These are phyloP conservation scores for Cavenderia fasciculata DNA, from an alignment of 78 protist species.

Conservation along the genomic window DNA sequence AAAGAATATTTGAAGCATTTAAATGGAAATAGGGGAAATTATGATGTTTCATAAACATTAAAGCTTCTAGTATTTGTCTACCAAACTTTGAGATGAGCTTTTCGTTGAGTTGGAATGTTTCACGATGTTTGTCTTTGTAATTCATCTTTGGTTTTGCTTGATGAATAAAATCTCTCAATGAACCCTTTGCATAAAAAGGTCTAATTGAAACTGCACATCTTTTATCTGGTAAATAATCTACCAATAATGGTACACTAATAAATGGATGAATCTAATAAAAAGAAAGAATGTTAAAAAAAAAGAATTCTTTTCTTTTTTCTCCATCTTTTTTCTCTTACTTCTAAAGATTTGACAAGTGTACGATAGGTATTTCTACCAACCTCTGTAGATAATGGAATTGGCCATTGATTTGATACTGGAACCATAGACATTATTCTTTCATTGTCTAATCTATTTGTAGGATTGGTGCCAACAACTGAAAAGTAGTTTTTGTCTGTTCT, in stretches of 20 bases:
- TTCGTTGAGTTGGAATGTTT: constrained; percentile 24
- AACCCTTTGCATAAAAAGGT: constrained; percentile 49
- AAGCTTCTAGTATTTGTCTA: constrained; percentile 55
- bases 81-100: constrained; percentile 51
- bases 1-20: constrained; percentile 32
- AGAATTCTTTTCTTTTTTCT: neutral
- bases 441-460: constrained; percentile 1
- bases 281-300: no score
- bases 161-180: constrained; percentile 59
- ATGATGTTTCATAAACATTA: constrained; percentile 31
- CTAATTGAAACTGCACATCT: constrained; percentile 11
- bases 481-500: constrained; percentile 53
- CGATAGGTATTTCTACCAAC: constrained; percentile 28
- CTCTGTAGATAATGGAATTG: constrained; percentile 44
- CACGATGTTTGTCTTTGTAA: constrained; percentile 21
- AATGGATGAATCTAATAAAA: constrained; percentile 30
- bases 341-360: constrained; percentile 34
- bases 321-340: neutral
- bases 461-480: constrained; percentile 13
- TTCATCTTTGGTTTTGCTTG: constrained; percentile 41
- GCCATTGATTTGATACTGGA: constrained; percentile 43
- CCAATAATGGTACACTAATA: constrained; percentile 45
- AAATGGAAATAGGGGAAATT: constrained; percentile 55
- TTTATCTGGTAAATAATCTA: constrained; percentile 44
- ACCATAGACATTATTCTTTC: constrained; percentile 61